These are phyloP conservation scores for Flaveria floridana DNA, from an alignment of 140 eudicot species.

Conservation along the genomic window DNA sequence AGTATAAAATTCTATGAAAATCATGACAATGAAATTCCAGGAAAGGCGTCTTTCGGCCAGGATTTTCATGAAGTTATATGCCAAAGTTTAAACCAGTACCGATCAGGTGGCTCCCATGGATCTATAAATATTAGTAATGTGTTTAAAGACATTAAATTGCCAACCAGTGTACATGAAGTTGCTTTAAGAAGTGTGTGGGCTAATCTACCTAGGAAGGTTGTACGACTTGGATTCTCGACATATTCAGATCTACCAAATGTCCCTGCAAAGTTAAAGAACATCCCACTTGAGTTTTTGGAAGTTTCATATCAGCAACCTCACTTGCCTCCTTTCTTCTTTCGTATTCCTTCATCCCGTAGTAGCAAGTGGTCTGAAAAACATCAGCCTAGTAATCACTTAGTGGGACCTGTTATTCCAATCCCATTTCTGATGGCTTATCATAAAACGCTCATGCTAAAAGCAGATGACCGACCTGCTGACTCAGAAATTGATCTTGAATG, in stretches of 20 bases:
- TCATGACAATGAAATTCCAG: constrained; percentile 6
- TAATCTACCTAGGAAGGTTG: constrained; percentile 45
- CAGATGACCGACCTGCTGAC: constrained; percentile 41
- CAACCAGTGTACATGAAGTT: constrained; percentile 61
- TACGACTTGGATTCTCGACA: constrained; percentile 46
- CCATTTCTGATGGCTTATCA: constrained; percentile 43
- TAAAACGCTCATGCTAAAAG: constrained; percentile 35
- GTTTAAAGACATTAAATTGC: constrained; percentile 46
- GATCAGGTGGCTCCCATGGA: constrained; percentile 25
- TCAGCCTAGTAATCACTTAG: constrained; percentile 38
- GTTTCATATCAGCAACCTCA: constrained; percentile 45
- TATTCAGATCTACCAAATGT: constrained; percentile 41
- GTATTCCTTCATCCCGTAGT: constrained; percentile 52
- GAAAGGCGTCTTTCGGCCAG: constrained; percentile 19
- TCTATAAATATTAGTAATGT: constrained; percentile 31
- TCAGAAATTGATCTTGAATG: constrained; percentile 40
- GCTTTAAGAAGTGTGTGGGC: constrained; percentile 49
- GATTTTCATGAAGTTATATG: constrained; percentile 48
- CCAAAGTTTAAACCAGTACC: constrained; percentile 42
- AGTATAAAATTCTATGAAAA: constrained; percentile 25
- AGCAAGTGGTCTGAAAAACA: constrained; percentile 49
- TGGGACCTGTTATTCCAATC: constrained; percentile 63
- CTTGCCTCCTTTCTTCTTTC: constrained; percentile 53
- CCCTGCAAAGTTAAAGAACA: constrained; percentile 12
- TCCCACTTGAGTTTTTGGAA: constrained; percentile 50